A percentile compares a stretch with the other conserved stretches of the same genome.
These are phyloP conservation scores for Fusarium veterinarium DNA, from an alignment of 2,329 filamentous ascomycete genomes.

Conservation along the genomic window DNA sequence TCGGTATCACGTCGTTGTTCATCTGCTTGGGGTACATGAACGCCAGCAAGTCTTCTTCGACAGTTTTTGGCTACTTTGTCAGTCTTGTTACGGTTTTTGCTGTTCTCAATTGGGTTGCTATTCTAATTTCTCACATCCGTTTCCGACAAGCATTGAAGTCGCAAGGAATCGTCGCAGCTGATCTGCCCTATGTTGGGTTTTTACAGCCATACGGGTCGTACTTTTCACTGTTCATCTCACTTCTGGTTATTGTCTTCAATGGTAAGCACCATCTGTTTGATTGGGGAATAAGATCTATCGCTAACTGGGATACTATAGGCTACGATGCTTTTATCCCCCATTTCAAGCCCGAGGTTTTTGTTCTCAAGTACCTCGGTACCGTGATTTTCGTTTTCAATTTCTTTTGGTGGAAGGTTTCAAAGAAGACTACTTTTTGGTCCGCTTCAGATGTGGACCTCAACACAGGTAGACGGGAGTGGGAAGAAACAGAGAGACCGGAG, in stretches of 20 bases:
- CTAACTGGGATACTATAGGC: not conserved
- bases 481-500: conserved; percentile 1
- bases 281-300: too few species aligned
- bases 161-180: conserved; percentile 49
- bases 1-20: conserved; percentile 50
- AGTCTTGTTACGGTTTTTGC: conserved; percentile 57
- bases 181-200: conserved; percentile 53
- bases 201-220: conserved; percentile 56
- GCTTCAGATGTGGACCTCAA: conserved; percentile 67
- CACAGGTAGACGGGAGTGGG: conserved; percentile 57
- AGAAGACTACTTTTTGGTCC: conserved; percentile 61
- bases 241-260: conserved; percentile 68
- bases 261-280: not conserved
- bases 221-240: conserved; percentile 47
- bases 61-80: conserved; percentile 57
- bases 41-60: conserved; percentile 46
- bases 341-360: conserved; percentile 71
- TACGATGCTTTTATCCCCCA: conserved; percentile 55
- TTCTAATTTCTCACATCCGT: conserved; percentile 54
- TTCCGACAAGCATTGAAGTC: conserved; percentile 53
- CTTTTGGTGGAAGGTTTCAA: conserved; percentile 71
- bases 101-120: conserved; percentile 57
- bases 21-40: conserved; percentile 56
- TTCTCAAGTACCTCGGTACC: conserved; percentile 65
- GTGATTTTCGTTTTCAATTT: conserved; percentile 65